A percentile compares a stretch with the other conserved stretches of the same genome.
phyloP scores from a whole-genome alignment of 2,329 filamentous ascomycete species.

The Pseudogymnoascus sp. region DNA sequence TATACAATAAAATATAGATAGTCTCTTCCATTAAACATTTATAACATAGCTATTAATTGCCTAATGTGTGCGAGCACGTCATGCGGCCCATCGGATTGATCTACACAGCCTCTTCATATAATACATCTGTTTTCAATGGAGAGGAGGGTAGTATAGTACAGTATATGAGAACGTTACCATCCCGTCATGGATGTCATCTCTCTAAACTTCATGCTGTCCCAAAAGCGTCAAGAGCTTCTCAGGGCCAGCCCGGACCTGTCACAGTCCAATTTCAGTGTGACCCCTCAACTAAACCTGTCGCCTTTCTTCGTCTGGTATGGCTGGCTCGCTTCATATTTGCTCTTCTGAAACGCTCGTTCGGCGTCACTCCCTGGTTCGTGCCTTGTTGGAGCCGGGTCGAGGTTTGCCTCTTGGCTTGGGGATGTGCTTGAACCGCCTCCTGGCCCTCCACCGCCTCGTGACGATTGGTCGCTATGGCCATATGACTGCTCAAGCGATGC shows the following conservation, averaged over 20 bases:
- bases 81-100: neutral
- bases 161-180: neutral
- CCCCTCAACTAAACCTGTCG: slow-evolving; percentile 64
- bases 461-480: slow-evolving; percentile 19
- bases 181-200: neutral
- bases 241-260: neutral
- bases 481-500: slow-evolving; percentile 47
- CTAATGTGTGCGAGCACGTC: neutral
- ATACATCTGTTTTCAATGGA: neutral
- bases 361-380: slow-evolving; percentile 69
- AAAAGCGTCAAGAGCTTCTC: neutral
- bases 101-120: neutral
- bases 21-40: neutral
- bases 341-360: slow-evolving; percentile 64
- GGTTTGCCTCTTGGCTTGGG: slow-evolving; percentile 64
- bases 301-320: slow-evolving; percentile 76
- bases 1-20: neutral
- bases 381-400: slow-evolving; percentile 77
- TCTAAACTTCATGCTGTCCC: neutral
- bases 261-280: neutral
- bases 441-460: slow-evolving; percentile 36
- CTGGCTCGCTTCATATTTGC: slow-evolving; percentile 77
- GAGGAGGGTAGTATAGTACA: neutral
- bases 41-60: neutral
- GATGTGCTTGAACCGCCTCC: slow-evolving; percentile 48